These are phyloP conservation scores for Iris macrosiphon DNA, from an alignment of 106 monocot genomes.

Conservation along the genomic window DNA sequence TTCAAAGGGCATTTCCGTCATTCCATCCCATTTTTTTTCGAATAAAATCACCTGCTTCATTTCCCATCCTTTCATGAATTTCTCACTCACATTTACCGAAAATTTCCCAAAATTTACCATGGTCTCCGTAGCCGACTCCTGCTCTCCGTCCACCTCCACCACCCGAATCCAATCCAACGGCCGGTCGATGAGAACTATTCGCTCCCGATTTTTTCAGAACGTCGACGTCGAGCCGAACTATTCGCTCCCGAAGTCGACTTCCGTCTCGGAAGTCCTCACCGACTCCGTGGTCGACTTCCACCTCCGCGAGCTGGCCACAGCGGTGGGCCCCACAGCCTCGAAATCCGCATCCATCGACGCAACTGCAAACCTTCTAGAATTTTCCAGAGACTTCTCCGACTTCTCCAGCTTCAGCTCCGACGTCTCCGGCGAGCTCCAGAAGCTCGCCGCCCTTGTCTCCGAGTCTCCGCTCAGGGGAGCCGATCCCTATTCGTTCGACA, in stretches of 20 bases:
- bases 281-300: conserved; percentile 74
- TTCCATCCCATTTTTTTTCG: no score
- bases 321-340: conserved; percentile 9
- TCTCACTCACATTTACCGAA: no score
- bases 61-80: no score
- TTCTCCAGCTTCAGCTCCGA: conserved; percentile 50
- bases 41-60: no score
- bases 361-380: conserved; percentile 33
- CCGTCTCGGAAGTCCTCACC: conserved; percentile 31
- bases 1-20: no score
- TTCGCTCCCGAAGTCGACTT: background rate
- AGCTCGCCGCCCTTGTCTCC: conserved; percentile 18
- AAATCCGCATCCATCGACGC: conserved; percentile 10
- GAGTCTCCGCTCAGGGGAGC: background rate
- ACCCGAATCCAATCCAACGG: conserved; percentile 20
- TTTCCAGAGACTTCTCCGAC: conserved; percentile 42
- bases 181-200: conserved; percentile 67
- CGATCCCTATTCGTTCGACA: background rate
- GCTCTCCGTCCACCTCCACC: no score
- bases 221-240: background rate
- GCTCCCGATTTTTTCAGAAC: conserved; percentile 28
- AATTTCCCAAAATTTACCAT: no score
- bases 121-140: no score
- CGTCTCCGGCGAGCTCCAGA: conserved; percentile 50
- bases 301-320: conserved; percentile 35